Evolutionary conservation across 1,139 yeast genomes (phyloP), one percentile per base, ranked within the genome.

Genomic region (Kazachstania sp.): DNA sequence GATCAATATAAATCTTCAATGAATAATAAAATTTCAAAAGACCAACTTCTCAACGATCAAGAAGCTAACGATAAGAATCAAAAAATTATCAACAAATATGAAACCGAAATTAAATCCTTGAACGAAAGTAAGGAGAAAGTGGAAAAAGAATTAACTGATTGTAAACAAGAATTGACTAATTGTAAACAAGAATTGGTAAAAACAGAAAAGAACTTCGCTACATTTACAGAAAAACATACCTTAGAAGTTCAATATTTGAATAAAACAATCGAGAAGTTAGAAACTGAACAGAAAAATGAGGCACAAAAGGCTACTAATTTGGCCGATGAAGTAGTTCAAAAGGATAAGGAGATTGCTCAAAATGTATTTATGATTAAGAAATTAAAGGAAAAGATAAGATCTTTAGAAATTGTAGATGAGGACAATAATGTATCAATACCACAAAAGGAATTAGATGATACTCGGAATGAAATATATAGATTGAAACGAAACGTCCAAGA

Each of bases 341-440:
- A 45, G 32, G 29, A 45, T 12, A 35, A 40, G n/a, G 47, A 45
- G 20, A 45, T 40, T 30, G 29, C 47, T 19, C 47, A 40, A 37
- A 45, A 45, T 26, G 32, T 45, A 3, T 29, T 36, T 13, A 23
- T 40, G 29, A 40, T 45, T 23, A 40, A 40, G 29, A 39, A 28
- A 6, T 26, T 45, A 4, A 34, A 40, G 30, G 40, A 40, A 18
- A 40, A 45, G 23, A 15, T 45, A 6, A 13, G 36, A 20, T 13
- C 6, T 2, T 23, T 23, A 9, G 28, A 23, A 23, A 9, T 23
- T 4, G 28, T 23, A 23, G 28, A 23, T 23, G 4, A 30, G 34
- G 15, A 12, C 5, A 30, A 30, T 6, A 30, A 12, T 3, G 15
- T n/a, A 30, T 30, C 23, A 11, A 19, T 16, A 11, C 23, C 18